Evolutionary conservation across 176 grass and related monocot species (phyloP).

Genomic region (Saccharum officinarum): DNA sequence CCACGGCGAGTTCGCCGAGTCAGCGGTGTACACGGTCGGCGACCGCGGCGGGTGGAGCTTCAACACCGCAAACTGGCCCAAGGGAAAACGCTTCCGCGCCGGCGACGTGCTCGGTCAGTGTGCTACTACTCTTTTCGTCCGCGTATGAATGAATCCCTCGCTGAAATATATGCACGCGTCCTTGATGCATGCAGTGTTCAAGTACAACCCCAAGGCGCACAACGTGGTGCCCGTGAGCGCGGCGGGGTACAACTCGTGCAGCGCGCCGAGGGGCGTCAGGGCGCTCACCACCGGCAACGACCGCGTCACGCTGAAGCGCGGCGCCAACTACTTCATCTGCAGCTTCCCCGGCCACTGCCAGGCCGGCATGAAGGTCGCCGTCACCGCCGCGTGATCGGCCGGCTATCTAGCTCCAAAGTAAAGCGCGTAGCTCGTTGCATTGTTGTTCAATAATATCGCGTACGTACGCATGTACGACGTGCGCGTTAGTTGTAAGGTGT

Average conservation of each 20-base stretch:
- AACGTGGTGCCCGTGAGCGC: constrained; percentile 69
- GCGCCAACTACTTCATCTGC: constrained; percentile 89
- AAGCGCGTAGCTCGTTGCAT: no score
- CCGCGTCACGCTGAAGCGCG: constrained; percentile 76
- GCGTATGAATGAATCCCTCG: no score
- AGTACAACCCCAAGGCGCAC: constrained; percentile 64
- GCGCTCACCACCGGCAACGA: constrained; percentile 64
- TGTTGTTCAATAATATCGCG: no score
- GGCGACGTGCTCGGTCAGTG: constrained; percentile 82
- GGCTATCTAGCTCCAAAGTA: background rate
- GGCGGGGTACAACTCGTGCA: constrained; percentile 64
- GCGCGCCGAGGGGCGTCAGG: constrained; percentile 29
- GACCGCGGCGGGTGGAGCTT: constrained; percentile 68
- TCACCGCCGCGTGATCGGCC: constrained; percentile 74
- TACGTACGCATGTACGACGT: no score
- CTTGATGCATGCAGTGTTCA: constrained; percentile 56
- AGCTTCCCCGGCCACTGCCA: constrained; percentile 71
- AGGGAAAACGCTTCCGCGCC: constrained; percentile 74
- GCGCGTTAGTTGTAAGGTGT: background rate
- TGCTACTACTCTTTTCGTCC: no score
- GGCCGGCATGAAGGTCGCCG: constrained; percentile 81
- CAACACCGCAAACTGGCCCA: constrained; percentile 51
- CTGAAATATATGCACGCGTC: no score
- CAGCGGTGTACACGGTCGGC: constrained; percentile 70
- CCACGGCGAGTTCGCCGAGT: constrained; percentile 61